Evolutionary conservation across 192 early-diverging fungal genomes (phyloP), one percentile per base, ranked within the genome.

Genomic region (Umbelopsis vinacea): DNA sequence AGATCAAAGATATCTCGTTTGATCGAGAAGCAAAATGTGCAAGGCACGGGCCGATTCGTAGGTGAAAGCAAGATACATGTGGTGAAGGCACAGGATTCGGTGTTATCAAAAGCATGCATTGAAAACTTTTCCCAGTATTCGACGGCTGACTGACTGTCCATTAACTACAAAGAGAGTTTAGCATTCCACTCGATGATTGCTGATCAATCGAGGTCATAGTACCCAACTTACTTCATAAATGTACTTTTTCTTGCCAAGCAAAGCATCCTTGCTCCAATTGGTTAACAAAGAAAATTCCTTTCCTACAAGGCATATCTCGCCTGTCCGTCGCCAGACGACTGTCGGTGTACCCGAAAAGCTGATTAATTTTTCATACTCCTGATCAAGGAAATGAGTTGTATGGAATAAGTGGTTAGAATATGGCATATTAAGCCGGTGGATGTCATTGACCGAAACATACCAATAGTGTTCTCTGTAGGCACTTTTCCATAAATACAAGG

Each of bases 1-100:
- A 98, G 91, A 77, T 95, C 96, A 90, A 98, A 98, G 72, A 96
- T 92, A 75, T 96, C 96, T 47, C 95, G 82, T 80, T 95, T 96
- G 83, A 98, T 95, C 5, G 96, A 96, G 75, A 98, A 96, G 70
- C 94, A 96, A 71, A 98, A 94, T 0, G 93, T 91, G 78, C 96
- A 96, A 1, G 93, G 91, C 19, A 98, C 92, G 10, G 86, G 77
- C 15, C 83, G 70, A 53, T 89, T 85, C n/a, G 85, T 79, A 3
- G 94, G 92, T 22, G 88, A 84, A 43, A 93, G 78, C 71, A 98
- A 70, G 57, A 90, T 89, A 80, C 93, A 92, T 17, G 91, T 93
- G 17, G 91, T 88, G 89, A 96, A 93, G 37, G 93, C 90, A 12
- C 89, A 86, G 55, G 92, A 88, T 71, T 96, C 91, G 33, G 92